Conservation (phyloP, 116 monocot species). For the Phalaenopsis hybrid region DNA sequence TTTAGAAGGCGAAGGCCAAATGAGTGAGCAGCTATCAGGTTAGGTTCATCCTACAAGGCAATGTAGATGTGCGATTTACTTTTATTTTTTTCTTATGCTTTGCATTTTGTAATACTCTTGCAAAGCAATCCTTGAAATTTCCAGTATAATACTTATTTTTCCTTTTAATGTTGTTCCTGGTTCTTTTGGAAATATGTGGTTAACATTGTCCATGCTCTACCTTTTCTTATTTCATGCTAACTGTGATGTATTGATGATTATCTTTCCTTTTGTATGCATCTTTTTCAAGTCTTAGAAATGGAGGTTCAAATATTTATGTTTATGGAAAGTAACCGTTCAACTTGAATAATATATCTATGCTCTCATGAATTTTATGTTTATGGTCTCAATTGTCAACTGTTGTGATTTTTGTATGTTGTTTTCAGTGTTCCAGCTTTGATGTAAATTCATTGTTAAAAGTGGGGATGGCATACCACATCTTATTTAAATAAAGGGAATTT, state of each 20-base stretch:
- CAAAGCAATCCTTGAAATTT: background rate
- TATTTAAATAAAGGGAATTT: no score
- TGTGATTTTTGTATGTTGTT: no score
- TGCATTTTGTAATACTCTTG: background rate
- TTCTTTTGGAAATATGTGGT: background rate
- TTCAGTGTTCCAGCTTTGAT: no score
- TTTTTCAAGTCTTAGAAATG: background rate
- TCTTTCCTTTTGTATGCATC: background rate
- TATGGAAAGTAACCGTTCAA: no score
- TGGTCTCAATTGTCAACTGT: no score
- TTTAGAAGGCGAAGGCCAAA: slow-evolving; percentile 49
- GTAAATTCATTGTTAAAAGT: no score
- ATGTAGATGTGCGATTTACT: background rate
- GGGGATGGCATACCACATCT: no score
- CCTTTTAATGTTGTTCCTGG: background rate
- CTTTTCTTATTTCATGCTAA: background rate
- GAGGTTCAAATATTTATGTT: background rate
- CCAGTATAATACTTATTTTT: background rate
- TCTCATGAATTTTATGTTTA: no score
- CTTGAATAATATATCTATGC: no score
- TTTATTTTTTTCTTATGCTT: background rate
- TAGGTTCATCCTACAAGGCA: background rate
- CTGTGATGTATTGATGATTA: background rate
- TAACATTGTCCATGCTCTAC: background rate
- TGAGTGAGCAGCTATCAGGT: slow-evolving; percentile 6